Evolutionary conservation across 352 stramenopile genomes (phyloP), one percentile per base, ranked within the genome.

Genomic region (Phytophthora podocarpi): DNA sequence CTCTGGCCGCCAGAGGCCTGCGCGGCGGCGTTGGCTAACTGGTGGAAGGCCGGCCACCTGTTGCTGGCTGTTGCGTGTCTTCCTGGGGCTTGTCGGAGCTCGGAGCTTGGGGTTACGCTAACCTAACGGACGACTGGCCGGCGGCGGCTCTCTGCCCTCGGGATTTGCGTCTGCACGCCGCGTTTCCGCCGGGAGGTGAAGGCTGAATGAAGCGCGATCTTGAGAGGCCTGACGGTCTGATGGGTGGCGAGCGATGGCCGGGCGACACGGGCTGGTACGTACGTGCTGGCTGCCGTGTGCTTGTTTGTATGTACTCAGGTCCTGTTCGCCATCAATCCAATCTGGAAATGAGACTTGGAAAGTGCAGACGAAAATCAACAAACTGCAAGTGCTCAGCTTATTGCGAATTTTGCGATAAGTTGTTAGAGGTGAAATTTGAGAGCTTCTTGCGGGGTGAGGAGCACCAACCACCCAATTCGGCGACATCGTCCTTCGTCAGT

Each of bases 241-340:
- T n/a, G n/a, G n/a, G n/a, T n/a, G n/a, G n/a, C n/a, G n/a, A n/a
- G n/a, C n/a, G n/a, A n/a, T n/a, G n/a, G n/a, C n/a, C n/a, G n/a
- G n/a, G n/a, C n/a, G n/a, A n/a, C n/a, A n/a, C n/a, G n/a, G n/a
- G n/a, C n/a, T n/a, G n/a, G n/a, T n/a, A n/a, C n/a, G n/a, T n/a
- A n/a, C n/a, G n/a, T n/a, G n/a, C n/a, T n/a, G n/a, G n/a, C n/a
- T n/a, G n/a, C n/a, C n/a, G n/a, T n/a, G n/a, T n/a, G n/a, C n/a
- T n/a, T n/a, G n/a, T n/a, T n/a, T n/a, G n/a, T n/a, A n/a, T n/a
- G 32, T 37, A 18, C 28, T 60, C 52, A 56, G 21, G 52, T 59
- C 43, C 48, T 70, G 48, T 43, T 56, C 28, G 41, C 66, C 64
- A 74, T 74, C 50, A 49, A 67, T 66, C 47, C 46, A 39, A 65